Conservation (phyloP, 73 alveolate species). For the Loxodes magnus region DNA sequence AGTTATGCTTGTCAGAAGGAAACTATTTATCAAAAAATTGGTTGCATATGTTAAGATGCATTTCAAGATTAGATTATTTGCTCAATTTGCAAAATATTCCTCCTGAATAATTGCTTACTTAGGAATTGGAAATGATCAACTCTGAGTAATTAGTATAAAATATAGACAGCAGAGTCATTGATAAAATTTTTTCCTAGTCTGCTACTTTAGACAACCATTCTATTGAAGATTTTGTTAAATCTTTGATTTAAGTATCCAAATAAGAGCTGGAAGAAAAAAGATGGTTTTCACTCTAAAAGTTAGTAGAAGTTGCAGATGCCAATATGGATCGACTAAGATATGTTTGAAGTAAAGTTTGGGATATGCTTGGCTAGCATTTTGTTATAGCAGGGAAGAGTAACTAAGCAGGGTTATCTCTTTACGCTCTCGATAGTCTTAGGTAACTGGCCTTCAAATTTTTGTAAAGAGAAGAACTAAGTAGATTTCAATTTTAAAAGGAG, state of each 20-base stretch:
- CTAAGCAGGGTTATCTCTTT: conserved; percentile 19
- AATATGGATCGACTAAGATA: conserved; percentile 64
- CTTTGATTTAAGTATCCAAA: conserved; percentile 41
- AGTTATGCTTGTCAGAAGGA: conserved; percentile 49
- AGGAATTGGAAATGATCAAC: background rate
- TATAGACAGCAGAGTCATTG: conserved; percentile 39
- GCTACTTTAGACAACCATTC: conserved; percentile 44
- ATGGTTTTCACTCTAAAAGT: conserved; percentile 48
- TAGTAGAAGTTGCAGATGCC: conserved; percentile 68
- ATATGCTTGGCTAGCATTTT: conserved; percentile 47
- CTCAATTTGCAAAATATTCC: conserved; percentile 31
- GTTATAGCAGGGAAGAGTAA: conserved; percentile 34
- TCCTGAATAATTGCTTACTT: conserved; percentile 6
- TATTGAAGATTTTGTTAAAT: conserved; percentile 43
- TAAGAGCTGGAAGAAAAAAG: too few relatives aligned
- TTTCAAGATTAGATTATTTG: conserved; percentile 43
- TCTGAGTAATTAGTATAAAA: conserved; percentile 1
- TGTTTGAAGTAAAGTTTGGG: conserved; percentile 66
- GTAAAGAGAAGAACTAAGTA: conserved; percentile 52
- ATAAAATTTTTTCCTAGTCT: conserved; percentile 30
- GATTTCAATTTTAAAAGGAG: conserved; percentile 56
- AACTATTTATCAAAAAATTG: conserved; percentile 40
- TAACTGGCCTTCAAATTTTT: conserved; percentile 61
- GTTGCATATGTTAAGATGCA: conserved; percentile 45
- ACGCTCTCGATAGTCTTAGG: conserved; percentile 56